These are phyloP conservation scores for Tephrocybe sp. DNA, from an alignment of 768 basidiomycete genomes.

Conservation along the genomic window DNA sequence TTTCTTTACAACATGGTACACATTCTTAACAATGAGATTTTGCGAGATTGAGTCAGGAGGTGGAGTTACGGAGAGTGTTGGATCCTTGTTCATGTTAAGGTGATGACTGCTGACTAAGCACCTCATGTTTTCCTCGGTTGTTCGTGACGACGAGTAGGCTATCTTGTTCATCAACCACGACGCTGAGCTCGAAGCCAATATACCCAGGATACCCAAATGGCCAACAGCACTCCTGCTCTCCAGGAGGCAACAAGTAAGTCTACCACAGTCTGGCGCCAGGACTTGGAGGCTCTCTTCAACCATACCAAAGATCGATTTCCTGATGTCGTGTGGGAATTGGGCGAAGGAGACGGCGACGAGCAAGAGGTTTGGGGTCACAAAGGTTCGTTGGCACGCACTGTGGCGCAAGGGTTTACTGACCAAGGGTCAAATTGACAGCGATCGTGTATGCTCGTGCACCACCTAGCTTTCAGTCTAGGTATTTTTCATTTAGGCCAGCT, in stretches of 20 bases:
- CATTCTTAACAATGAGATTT: not conserved
- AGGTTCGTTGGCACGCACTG: conserved; percentile 43
- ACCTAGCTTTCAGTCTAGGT: conserved; percentile 85
- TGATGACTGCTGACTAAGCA: conserved; percentile 16
- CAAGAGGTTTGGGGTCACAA: conserved; percentile 92
- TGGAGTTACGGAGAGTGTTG: not conserved
- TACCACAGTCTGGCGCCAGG: conserved; percentile 73
- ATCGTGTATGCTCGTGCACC: conserved; percentile 95
- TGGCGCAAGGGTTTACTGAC: not conserved
- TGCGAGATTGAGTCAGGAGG: not conserved
- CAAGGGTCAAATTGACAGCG: conserved; percentile 39
- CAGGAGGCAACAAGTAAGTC: conserved; percentile 68
- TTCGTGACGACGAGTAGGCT: conserved; percentile 17
- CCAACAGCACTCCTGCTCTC: conserved; percentile 37
- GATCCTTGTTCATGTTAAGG: not conserved
- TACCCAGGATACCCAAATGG: conserved; percentile 20
- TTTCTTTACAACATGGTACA: not conserved
- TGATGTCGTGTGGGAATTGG: conserved; percentile 93
- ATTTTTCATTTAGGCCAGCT: conserved; percentile 74
- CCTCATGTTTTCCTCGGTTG: conserved; percentile 20
- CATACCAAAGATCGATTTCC: conserved; percentile 89
- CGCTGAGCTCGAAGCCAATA: conserved; percentile 9
- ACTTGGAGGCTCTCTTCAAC: conserved; percentile 74
- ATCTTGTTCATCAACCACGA: conserved; percentile 11
- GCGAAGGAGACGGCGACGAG: conserved; percentile 44